Conservation (phyloP, 2,329 filamentous ascomycete genomes). For the Pseudogymnoascus sp. region DNA sequence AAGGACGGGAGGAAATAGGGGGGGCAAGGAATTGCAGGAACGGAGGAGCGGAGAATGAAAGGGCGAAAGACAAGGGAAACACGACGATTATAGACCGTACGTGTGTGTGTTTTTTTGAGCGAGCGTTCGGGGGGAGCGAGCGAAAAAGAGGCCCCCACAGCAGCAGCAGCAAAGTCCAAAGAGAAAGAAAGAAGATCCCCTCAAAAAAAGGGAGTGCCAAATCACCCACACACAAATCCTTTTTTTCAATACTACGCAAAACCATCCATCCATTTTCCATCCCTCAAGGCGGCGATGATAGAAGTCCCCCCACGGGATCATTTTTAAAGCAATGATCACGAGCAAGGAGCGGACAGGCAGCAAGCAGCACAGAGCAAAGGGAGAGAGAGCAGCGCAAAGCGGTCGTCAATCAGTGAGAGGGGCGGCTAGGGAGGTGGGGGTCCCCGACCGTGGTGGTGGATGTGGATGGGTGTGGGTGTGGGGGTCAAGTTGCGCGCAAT, state of each 20-base stretch:
- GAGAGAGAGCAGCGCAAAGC: background rate
- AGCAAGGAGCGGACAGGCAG: background rate
- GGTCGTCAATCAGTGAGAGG: background rate
- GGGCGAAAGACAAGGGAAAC: background rate
- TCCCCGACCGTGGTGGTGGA: slow-evolving; percentile 4
- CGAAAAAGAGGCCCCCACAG: background rate
- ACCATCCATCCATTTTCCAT: slow-evolving; percentile 4
- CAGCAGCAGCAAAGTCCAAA: background rate
- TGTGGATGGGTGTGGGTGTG: background rate
- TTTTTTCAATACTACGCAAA: slow-evolving; percentile 6
- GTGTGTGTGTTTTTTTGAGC: background rate
- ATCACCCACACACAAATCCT: background rate
- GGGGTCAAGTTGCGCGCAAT: background rate
- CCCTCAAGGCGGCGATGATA: slow-evolving; percentile 10
- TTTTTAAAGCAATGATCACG: slow-evolving; percentile 2
- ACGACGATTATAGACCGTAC: slow-evolving; percentile 11
- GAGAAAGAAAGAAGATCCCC: background rate
- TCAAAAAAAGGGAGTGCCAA: background rate
- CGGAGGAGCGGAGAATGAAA: background rate
- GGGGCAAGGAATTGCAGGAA: background rate
- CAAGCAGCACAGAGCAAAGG: background rate
- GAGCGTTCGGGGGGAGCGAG: background rate
- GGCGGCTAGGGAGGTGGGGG: slow-evolving; percentile 1
- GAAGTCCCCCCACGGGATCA: background rate
- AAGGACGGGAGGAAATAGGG: background rate